Conservation (phyloP, 1,284 basidiomycete species). For the Thelephora terrestris region DNA sequence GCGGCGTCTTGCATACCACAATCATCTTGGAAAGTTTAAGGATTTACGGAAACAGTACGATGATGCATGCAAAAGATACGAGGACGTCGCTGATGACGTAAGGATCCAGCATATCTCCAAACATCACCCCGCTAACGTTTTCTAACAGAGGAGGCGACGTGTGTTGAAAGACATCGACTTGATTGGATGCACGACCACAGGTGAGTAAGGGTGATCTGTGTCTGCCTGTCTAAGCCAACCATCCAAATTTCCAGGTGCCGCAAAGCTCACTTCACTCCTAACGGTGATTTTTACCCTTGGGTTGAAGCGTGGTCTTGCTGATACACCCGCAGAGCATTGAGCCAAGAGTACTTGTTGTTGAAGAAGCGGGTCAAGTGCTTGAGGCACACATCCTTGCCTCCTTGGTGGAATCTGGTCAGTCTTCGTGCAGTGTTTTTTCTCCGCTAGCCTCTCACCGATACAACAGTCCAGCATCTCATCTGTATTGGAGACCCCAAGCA, state of each 20-base stretch:
- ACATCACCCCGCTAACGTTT: background rate
- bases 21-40: constrained; percentile 11
- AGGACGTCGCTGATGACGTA: constrained; percentile 16
- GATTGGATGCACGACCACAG: constrained; percentile 60
- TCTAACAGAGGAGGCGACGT: constrained; percentile 23
- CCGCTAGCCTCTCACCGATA: background rate
- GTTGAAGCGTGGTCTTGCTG: background rate
- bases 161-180: constrained; percentile 39
- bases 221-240: background rate
- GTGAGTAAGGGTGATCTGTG: too few relatives aligned
- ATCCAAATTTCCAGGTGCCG: constrained; percentile 35
- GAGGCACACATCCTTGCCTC: constrained; percentile 55
- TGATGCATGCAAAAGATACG: constrained; percentile 11
- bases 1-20: constrained; percentile 11
- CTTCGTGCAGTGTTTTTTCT: constrained; percentile 8
- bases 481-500: constrained; percentile 65
- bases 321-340: constrained; percentile 16
- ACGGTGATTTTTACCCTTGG: constrained; percentile 26
- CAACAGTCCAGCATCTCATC: constrained; percentile 45
- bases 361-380: constrained; percentile 62
- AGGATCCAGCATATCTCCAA: background rate
- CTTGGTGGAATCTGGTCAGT: constrained; percentile 38
- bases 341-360: constrained; percentile 15
- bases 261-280: constrained; percentile 42
- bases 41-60: constrained; percentile 9